Evolutionary conservation across 2,329 filamentous ascomycete species (phyloP).

Genomic region (Colletotrichum navitas): DNA sequence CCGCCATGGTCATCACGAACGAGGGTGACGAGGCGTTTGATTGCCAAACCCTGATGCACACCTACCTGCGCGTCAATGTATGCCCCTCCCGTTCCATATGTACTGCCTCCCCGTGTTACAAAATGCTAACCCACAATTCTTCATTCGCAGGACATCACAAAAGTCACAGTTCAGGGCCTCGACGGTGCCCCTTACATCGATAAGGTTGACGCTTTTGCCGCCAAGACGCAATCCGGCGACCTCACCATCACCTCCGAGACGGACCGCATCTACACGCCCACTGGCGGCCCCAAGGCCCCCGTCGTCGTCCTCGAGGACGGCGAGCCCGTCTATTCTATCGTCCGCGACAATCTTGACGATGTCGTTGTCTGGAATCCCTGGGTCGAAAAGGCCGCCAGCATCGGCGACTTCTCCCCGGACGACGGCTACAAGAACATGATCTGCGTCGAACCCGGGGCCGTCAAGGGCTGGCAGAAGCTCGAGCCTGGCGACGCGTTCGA

Average conservation of each 20-base stretch:
- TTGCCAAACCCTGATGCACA: constrained; percentile 92
- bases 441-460: constrained; percentile 91
- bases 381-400: constrained; percentile 84
- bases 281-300: constrained; percentile 68
- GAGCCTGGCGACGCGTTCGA: constrained; percentile 81
- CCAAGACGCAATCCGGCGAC: constrained; percentile 73
- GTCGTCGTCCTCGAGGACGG: constrained; percentile 73
- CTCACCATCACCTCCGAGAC: constrained; percentile 82
- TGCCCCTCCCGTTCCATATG: neutral
- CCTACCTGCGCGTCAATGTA: constrained; percentile 87
- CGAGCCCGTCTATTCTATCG: constrained; percentile 76
- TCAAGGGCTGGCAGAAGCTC: constrained; percentile 84
- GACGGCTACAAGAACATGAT: constrained; percentile 94
- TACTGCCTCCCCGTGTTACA: neutral
- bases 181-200: constrained; percentile 82
- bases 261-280: constrained; percentile 88
- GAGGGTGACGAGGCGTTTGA: constrained; percentile 87
- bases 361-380: constrained; percentile 98
- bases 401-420: constrained; percentile 89
- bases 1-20: constrained; percentile 89
- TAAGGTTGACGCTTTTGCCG: constrained; percentile 78
- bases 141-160: constrained; percentile 78
- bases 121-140: neutral
- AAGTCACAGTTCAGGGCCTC: constrained; percentile 80
- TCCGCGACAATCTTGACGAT: constrained; percentile 86